These are phyloP conservation scores for Alnus glutinosa DNA, from an alignment of 306 rosid genomes.

Conservation along the genomic window DNA sequence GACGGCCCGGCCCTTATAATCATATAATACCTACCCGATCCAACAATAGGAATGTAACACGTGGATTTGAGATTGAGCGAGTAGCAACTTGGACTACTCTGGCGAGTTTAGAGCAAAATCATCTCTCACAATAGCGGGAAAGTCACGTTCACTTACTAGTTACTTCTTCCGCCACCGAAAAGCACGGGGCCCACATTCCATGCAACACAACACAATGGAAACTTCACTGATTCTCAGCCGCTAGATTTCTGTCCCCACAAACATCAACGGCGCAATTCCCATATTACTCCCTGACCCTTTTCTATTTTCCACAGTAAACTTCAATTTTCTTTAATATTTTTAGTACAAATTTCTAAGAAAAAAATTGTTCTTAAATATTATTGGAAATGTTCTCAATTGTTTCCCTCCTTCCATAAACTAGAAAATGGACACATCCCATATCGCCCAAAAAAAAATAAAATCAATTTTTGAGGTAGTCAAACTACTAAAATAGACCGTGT, in stretches of 20 bases:
- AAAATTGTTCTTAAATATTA: no score
- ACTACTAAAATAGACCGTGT: no score
- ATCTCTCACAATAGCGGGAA: background rate
- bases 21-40: background rate
- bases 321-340: no score
- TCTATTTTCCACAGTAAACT: no score
- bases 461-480: no score
- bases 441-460: no score
- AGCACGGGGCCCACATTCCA: background rate
- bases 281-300: no score
- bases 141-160: conserved; percentile 26
- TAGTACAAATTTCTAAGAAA: no score
- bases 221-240: background rate
- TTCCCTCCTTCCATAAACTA: no score
- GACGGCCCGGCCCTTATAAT: no score
- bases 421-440: no score
- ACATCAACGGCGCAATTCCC: background rate
- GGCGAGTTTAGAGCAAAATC: background rate
- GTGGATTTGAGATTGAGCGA: background rate
- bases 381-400: no score
- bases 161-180: conserved; percentile 11
- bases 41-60: background rate
- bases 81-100: background rate
- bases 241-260: background rate
- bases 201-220: background rate